phyloP scores from a whole-genome alignment of 2,329 filamentous ascomycete genomes.

The Xylariomycetidae sp. region DNA sequence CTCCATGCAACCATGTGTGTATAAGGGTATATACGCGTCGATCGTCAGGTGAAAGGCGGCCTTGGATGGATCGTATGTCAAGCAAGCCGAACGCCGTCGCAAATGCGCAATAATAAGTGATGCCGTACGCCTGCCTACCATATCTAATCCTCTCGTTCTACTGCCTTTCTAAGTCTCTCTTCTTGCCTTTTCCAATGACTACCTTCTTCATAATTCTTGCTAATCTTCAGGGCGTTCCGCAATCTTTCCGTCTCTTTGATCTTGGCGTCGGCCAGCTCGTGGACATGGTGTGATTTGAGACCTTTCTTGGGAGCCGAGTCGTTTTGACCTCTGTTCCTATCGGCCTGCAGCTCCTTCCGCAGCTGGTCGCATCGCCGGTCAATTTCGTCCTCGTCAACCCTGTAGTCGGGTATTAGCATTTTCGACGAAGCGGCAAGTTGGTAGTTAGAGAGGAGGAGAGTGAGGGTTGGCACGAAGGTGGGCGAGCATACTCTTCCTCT shows the following conservation, averaged over 20 bases:
- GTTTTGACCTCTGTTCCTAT: constrained; percentile 44
- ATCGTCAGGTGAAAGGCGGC: too few relatives aligned
- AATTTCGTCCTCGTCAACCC: constrained; percentile 85
- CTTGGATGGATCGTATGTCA: too few relatives aligned
- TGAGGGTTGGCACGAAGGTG: neutral
- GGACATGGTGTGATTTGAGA: constrained; percentile 89
- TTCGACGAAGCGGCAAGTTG: too few relatives aligned
- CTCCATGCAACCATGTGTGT: too few relatives aligned
- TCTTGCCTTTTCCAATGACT: constrained; percentile 83
- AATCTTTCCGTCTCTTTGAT: constrained; percentile 90
- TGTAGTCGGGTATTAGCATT: too few relatives aligned
- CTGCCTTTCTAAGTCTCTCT: constrained; percentile 51
- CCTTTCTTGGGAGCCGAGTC: constrained; percentile 43
- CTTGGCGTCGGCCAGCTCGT: constrained; percentile 94
- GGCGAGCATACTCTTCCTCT: constrained; percentile 66
- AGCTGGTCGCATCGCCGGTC: constrained; percentile 68
- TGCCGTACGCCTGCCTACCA: too few relatives aligned
- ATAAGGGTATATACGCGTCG: too few relatives aligned
- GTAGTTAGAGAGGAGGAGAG: neutral
- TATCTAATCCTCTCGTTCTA: constrained; percentile 38
- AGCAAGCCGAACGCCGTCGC: constrained; percentile 12
- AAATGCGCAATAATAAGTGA: too few relatives aligned
- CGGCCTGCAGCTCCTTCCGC: constrained; percentile 54
- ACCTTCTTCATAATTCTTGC: constrained; percentile 79
- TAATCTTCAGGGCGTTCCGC: constrained; percentile 80